Percentiles rank a stretch among this genome's conserved stretches.
Conservation (phyloP, 1,139 yeast genomes). For the Magnusiomyces ingens region DNA sequence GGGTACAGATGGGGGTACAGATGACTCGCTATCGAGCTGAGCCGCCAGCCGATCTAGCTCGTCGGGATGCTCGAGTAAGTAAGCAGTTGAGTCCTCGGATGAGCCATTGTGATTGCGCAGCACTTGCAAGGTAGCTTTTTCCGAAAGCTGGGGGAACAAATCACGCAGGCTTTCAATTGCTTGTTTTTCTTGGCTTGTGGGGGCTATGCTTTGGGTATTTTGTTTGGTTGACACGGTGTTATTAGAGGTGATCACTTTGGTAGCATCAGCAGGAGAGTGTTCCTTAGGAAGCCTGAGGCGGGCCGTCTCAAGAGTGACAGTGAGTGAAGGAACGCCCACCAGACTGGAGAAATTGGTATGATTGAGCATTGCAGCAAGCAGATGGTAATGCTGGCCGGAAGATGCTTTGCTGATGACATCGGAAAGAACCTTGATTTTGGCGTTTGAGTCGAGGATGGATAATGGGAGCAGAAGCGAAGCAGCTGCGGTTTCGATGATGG, state of each 20-base stretch:
- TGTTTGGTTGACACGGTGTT: too few relatives aligned
- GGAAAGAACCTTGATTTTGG: conserved; percentile 10
- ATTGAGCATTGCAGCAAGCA: conserved; percentile 13
- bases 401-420: conserved; percentile 12
- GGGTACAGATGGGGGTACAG: conserved; percentile 10
- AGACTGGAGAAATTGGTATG: conserved; percentile 11
- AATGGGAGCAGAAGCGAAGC: conserved; percentile 14
- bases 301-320: conserved; percentile 19
- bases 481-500: conserved; percentile 1
- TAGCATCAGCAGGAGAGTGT: conserved; percentile 7
- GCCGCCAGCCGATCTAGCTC: conserved; percentile 25
- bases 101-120: conserved; percentile 44
- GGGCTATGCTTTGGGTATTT: background rate
- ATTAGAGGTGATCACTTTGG: too few relatives aligned
- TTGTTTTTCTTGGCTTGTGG: conserved; percentile 6
- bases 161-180: conserved; percentile 21
- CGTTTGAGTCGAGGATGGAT: conserved; percentile 12
- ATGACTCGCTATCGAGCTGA: conserved; percentile 16
- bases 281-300: conserved; percentile 17
- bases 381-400: conserved; percentile 12
- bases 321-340: conserved; percentile 15
- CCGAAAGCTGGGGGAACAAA: conserved; percentile 28
- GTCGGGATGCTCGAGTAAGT: conserved; percentile 56
- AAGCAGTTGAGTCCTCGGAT: conserved; percentile 54
- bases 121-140: conserved; percentile 23